Conservation (phyloP, 2,329 filamentous ascomycete species). For the Neobulgaria alba region DNA sequence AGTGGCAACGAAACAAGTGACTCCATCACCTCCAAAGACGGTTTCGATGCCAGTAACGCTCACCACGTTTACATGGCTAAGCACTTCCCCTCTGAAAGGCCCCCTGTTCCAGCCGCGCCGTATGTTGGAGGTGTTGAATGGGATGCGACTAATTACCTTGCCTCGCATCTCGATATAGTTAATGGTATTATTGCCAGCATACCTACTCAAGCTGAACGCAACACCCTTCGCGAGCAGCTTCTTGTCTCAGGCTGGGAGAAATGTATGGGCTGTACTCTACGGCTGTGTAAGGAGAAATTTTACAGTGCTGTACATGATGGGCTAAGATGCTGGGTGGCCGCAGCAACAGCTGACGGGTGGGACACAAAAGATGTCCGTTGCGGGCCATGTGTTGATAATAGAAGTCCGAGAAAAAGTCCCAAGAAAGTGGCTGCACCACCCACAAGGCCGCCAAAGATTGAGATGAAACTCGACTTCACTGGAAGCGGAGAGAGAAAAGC, state of each 20-base stretch:
- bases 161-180: constrained; percentile 83
- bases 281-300: constrained; percentile 96
- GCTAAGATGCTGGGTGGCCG: constrained; percentile 81
- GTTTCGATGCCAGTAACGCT: constrained; percentile 30
- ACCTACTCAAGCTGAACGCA: constrained; percentile 61
- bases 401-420: constrained; percentile 40
- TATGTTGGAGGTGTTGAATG: constrained; percentile 97
- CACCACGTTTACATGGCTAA: constrained; percentile 53
- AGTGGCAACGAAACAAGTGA: constrained; percentile 14
- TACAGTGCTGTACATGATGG: constrained; percentile 88
- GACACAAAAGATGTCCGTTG: constrained; percentile 72
- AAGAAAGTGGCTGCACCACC: constrained; percentile 15
- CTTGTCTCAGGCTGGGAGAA: constrained; percentile 85
- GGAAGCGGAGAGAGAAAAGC: constrained; percentile 12
- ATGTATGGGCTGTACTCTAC: constrained; percentile 72
- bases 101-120: constrained; percentile 86
- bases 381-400: constrained; percentile 43
- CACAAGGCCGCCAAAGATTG: constrained; percentile 23
- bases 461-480: constrained; percentile 25
- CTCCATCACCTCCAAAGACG: constrained; percentile 26
- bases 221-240: constrained; percentile 67
- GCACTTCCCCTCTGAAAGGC: constrained; percentile 77
- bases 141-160: constrained; percentile 96
- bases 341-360: constrained; percentile 83
- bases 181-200: constrained; percentile 85